These are phyloP conservation scores for Cucurbita argyrosperma DNA, from an alignment of 306 rosid species.

Conservation along the genomic window DNA sequence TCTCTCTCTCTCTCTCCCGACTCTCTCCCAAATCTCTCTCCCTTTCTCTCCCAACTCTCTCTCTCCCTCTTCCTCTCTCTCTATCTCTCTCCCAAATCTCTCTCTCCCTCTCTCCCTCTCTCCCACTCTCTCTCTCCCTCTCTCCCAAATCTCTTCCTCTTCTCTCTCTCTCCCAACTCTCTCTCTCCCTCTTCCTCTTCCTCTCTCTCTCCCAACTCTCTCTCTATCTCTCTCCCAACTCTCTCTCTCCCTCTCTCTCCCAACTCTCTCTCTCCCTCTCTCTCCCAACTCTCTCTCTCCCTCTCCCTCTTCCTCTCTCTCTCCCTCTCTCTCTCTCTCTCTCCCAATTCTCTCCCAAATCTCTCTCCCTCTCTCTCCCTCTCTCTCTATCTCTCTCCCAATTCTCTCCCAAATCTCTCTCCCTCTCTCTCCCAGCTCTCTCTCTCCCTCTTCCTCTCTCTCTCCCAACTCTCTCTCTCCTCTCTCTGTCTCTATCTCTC, in stretches of 20 bases:
- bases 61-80: too few relatives aligned
- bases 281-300: slow-evolving; percentile 48
- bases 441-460: slow-evolving; percentile 19
- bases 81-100: slow-evolving; percentile 37
- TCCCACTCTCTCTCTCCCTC: too few relatives aligned
- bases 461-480: slow-evolving; percentile 15
- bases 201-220: background rate
- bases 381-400: slow-evolving; percentile 10
- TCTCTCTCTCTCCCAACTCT: slow-evolving; percentile 26
- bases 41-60: slow-evolving; percentile 52
- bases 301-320: too few relatives aligned
- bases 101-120: too few relatives aligned
- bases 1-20: slow-evolving; percentile 43
- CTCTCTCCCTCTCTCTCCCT: too few relatives aligned
- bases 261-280: background rate
- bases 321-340: slow-evolving; percentile 10
- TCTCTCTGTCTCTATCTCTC: background rate
- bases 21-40: too few relatives aligned
- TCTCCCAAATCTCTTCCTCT: too few relatives aligned
- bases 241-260: slow-evolving; percentile 23
- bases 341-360: slow-evolving; percentile 8
- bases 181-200: too few relatives aligned
- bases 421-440: slow-evolving; percentile 49
- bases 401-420: too few relatives aligned
- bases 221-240: slow-evolving; percentile 22